Percentiles rank a stretch among this genome's conserved stretches.
Evolutionary conservation across 768 basidiomycete genomes (phyloP).

Genomic region (Mrakia blollopis): DNA sequence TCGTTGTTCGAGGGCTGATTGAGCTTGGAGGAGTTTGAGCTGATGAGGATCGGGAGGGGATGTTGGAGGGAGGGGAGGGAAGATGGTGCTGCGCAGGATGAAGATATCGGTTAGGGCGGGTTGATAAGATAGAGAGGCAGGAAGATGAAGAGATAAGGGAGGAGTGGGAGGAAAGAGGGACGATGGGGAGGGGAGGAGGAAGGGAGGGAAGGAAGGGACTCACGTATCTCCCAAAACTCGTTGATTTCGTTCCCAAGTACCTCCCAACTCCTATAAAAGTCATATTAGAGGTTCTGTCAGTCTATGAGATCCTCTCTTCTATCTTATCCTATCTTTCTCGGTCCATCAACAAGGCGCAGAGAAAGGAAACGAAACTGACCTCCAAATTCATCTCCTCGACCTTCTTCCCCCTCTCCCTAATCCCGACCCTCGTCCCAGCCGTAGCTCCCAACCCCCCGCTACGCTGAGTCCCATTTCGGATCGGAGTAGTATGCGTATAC

Average conservation of each 20-base stretch:
- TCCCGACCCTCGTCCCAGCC: neutral
- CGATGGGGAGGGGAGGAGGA: neutral
- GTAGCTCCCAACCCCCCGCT: neutral
- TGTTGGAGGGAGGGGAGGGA: conserved; percentile 4
- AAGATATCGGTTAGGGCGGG: neutral
- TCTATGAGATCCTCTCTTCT: too few relatives aligned
- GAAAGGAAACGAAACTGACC: neutral
- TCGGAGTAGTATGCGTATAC: neutral
- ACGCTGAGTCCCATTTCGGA: neutral
- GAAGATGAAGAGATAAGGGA: neutral
- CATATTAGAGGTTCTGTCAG: neutral
- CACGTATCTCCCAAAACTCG: conserved; percentile 9
- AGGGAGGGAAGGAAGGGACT: neutral
- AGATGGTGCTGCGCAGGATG: neutral
- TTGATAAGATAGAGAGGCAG: neutral
- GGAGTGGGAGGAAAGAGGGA: neutral
- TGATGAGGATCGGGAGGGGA: conserved; percentile 21
- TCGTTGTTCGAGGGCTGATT: conserved; percentile 18
- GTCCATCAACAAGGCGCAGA: neutral
- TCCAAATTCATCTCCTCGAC: conserved; percentile 13
- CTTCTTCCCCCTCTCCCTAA: conserved; percentile 10
- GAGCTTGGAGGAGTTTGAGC: conserved; percentile 6
- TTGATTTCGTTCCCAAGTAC: conserved; percentile 10
- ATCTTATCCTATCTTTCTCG: too few relatives aligned
- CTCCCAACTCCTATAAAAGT: neutral